phyloP scores from a whole-genome alignment of 1,284 basidiomycete species.

The Phellopilus nigrolimitatus region DNA sequence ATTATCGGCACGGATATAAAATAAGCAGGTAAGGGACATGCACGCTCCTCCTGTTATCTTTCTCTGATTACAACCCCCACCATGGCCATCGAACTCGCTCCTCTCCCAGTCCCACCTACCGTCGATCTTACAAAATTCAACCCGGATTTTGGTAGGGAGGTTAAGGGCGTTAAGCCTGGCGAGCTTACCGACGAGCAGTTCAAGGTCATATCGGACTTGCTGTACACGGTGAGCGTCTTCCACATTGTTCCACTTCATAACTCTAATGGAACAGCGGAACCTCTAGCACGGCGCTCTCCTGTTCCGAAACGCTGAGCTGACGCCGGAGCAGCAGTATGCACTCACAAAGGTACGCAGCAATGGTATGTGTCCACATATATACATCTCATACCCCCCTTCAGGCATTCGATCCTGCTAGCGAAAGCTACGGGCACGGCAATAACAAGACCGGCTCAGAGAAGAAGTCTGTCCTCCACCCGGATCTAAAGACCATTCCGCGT shows the following conservation, averaged over 20 bases:
- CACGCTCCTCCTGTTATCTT: not conserved
- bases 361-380: slow-evolving; percentile 6
- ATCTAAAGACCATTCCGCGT: slow-evolving; percentile 82
- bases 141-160: slow-evolving; percentile 58
- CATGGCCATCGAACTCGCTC: slow-evolving; percentile 54
- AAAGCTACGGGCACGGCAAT: slow-evolving; percentile 80
- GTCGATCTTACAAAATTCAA: slow-evolving; percentile 53
- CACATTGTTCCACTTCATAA: not conserved
- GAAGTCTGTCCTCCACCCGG: slow-evolving; percentile 77
- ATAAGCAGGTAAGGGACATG: no score
- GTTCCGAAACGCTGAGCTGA: slow-evolving; percentile 64
- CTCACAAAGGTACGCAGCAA: slow-evolving; percentile 64
- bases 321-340: slow-evolving; percentile 79
- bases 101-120: slow-evolving; percentile 54
- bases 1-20: no score
- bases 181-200: slow-evolving; percentile 51
- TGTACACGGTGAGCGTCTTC: slow-evolving; percentile 50
- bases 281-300: slow-evolving; percentile 76
- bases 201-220: slow-evolving; percentile 51
- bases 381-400: slow-evolving; percentile 25
- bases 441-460: slow-evolving; percentile 70
- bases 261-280: not conserved
- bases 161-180: slow-evolving; percentile 56
- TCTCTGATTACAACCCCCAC: slow-evolving; percentile 1
- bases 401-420: slow-evolving; percentile 70